A percentile compares a stretch with the other conserved stretches of the same genome.
These are phyloP conservation scores for Escovopsis sp. DNA, from an alignment of 2,329 filamentous ascomycete genomes.

Conservation along the genomic window DNA sequence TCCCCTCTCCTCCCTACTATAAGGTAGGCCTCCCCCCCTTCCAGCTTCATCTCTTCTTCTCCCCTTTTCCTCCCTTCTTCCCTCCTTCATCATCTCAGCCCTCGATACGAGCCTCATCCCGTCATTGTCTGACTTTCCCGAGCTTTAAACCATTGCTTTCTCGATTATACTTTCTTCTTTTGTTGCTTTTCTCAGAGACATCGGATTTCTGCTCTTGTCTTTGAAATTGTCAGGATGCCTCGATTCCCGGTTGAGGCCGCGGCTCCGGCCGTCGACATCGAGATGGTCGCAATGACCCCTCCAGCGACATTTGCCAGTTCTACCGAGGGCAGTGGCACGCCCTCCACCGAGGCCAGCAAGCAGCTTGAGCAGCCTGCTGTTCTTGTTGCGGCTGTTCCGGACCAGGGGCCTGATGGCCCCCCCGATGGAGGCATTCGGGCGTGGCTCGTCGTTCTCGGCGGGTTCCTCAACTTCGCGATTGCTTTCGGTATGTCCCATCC, in stretches of 20 bases:
- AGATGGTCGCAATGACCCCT: no score
- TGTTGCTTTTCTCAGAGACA: no score
- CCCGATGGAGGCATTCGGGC: constrained; percentile 16
- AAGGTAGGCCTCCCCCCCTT: neutral
- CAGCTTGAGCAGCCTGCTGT: neutral
- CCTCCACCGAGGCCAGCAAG: neutral
- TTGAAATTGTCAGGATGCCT: no score
- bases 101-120: neutral
- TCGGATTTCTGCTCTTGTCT: no score
- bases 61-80: neutral
- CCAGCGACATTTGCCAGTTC: no score
- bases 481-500: constrained; percentile 13
- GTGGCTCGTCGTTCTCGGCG: constrained; percentile 19
- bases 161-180: no score
- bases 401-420: neutral
- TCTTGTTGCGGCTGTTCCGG: no score
- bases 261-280: no score
- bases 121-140: neutral
- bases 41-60: neutral
- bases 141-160: no score
- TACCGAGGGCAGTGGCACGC: neutral
- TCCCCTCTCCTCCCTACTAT: neutral
- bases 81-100: neutral
- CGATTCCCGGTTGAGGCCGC: no score
- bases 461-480: constrained; percentile 15